Conservation (phyloP, 345 rosid genomes). For the Noccaea bulbosa region DNA sequence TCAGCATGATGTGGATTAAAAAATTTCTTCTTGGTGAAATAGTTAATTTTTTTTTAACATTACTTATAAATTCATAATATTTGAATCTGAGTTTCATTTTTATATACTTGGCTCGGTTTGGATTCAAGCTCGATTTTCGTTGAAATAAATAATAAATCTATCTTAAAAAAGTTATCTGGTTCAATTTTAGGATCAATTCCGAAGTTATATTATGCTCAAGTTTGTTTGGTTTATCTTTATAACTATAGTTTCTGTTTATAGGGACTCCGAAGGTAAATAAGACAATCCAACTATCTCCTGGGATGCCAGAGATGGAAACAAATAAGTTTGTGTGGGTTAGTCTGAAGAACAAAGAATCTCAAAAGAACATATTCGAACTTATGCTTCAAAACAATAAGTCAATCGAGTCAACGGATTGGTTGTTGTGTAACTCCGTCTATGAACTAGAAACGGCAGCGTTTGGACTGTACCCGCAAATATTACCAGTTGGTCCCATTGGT, state of each 20-base stretch:
- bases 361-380: constrained; percentile 39
- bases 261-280: constrained; percentile 26
- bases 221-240: background rate
- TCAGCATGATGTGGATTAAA: too few relatives aligned
- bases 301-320: constrained; percentile 44
- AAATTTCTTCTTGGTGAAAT: too few relatives aligned
- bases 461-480: constrained; percentile 15
- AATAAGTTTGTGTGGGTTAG: constrained; percentile 48
- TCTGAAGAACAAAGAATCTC: constrained; percentile 38
- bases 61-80: too few relatives aligned
- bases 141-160: too few relatives aligned
- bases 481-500: constrained; percentile 47
- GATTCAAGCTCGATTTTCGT: too few relatives aligned
- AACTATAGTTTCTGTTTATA: background rate
- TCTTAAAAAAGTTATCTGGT: too few relatives aligned
- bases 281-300: constrained; percentile 26
- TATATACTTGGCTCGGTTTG: too few relatives aligned
- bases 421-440: constrained; percentile 47
- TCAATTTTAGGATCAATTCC: too few relatives aligned
- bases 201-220: too few relatives aligned
- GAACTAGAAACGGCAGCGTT: constrained; percentile 49
- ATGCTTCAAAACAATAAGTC: constrained; percentile 21
- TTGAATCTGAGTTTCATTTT: too few relatives aligned
- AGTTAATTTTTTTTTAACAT: too few relatives aligned
- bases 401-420: constrained; percentile 44